These are phyloP conservation scores for Besnoitia besnoiti DNA, from an alignment of 169 alveolate genomes.

Conservation along the genomic window DNA sequence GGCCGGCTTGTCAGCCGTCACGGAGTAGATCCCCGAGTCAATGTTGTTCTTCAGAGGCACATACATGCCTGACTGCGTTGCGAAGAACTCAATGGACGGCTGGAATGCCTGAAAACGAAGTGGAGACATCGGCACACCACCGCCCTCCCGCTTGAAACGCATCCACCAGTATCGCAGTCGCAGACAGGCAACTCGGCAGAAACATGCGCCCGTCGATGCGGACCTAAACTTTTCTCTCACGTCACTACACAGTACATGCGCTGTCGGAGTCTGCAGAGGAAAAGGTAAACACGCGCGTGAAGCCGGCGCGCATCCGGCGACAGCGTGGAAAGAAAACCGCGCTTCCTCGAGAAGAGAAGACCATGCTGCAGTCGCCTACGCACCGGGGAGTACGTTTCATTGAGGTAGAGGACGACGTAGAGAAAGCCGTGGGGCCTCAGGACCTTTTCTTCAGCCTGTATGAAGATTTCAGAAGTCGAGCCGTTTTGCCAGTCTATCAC, in stretches of 20 bases:
- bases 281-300: not conserved
- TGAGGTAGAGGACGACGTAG: not conserved
- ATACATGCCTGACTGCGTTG: conserved; percentile 19
- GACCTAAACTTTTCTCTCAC: too few relatives aligned
- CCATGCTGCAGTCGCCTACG: not conserved
- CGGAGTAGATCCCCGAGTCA: conserved; percentile 9
- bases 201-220: too few relatives aligned
- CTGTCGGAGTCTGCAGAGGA: too few relatives aligned
- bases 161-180: too few relatives aligned
- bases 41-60: conserved; percentile 9
- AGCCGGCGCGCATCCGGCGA: not conserved
- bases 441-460: not conserved
- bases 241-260: too few relatives aligned
- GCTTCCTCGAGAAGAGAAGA: not conserved
- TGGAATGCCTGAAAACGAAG: conserved; percentile 20
- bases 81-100: conserved; percentile 39
- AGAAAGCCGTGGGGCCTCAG: not conserved
- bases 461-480: not conserved
- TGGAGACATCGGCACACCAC: not conserved
- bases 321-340: not conserved
- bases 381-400: conserved; percentile 23
- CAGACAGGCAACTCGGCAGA: too few relatives aligned
- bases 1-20: not conserved
- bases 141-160: not conserved
- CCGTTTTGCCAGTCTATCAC: not conserved